Percentiles rank a stretch among this genome's conserved stretches.
These are phyloP conservation scores for Vanrija sp. DNA, from an alignment of 1,284 basidiomycete genomes.

Conservation along the genomic window DNA sequence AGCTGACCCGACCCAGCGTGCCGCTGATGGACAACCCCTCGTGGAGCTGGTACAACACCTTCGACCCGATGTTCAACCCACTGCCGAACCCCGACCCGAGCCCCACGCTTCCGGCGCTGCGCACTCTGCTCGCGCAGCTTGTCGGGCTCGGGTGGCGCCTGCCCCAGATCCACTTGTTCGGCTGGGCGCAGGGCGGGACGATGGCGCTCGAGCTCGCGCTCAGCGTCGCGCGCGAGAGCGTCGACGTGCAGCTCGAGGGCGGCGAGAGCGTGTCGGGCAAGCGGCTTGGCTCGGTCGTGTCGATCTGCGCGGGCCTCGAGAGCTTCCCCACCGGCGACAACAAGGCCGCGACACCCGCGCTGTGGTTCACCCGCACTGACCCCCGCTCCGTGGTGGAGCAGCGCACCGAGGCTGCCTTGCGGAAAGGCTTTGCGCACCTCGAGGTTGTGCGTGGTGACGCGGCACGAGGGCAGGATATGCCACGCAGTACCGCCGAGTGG, in stretches of 20 bases:
- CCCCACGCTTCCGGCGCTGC: conserved; percentile 54
- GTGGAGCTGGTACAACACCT: conserved; percentile 85
- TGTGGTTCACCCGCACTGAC: conserved; percentile 59
- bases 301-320: conserved; percentile 67
- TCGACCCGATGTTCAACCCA: conserved; percentile 70
- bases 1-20: conserved; percentile 53
- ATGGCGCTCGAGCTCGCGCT: conserved; percentile 67
- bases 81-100: conserved; percentile 68
- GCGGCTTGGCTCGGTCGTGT: conserved; percentile 62
- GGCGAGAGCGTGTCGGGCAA: conserved; percentile 7
- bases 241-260: neutral
- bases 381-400: conserved; percentile 48
- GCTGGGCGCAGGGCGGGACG: conserved; percentile 83
- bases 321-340: conserved; percentile 66
- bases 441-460: conserved; percentile 50
- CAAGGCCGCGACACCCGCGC: conserved; percentile 57
- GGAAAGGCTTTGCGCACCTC: conserved; percentile 59
- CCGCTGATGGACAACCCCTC: conserved; percentile 71
- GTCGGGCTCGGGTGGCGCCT: conserved; percentile 58
- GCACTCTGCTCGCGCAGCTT: conserved; percentile 59
- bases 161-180: conserved; percentile 73
- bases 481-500: conserved; percentile 70
- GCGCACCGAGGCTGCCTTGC: conserved; percentile 52
- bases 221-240: conserved; percentile 14
- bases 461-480: conserved; percentile 60